These are phyloP conservation scores for Selaginella moellendorffii DNA, from an alignment of 75 land plant species.

Conservation along the genomic window DNA sequence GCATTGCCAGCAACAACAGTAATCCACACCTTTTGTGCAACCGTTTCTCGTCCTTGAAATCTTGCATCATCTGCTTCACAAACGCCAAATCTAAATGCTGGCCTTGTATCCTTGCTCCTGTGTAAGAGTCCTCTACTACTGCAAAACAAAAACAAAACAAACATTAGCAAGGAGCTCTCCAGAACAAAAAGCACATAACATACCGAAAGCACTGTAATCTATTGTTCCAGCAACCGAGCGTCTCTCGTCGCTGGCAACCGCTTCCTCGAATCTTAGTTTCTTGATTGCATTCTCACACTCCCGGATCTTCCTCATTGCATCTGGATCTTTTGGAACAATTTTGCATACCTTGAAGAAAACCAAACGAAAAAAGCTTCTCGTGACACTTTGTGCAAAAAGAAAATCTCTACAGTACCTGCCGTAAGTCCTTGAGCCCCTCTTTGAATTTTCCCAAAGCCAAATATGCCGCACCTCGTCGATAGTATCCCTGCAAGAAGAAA, in stretches of 20 bases:
- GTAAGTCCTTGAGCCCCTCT: conserved; percentile 89
- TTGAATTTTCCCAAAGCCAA: conserved; percentile 91
- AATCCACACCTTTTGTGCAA: conserved; percentile 59
- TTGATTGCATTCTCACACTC: conserved; percentile 93
- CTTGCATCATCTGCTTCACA: conserved; percentile 92
- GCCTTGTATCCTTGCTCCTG: conserved; percentile 87
- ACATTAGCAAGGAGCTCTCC: conserved; percentile 38
- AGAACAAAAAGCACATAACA: conserved; percentile 3
- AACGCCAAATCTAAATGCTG: conserved; percentile 68
- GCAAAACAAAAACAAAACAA: neutral
- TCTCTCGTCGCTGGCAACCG: conserved; percentile 36
- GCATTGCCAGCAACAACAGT: neutral
- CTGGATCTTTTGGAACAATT: conserved; percentile 89
- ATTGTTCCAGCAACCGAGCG: conserved; percentile 54
- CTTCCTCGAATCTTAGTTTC: conserved; percentile 77
- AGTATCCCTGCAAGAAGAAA: conserved; percentile 61
- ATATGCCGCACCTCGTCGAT: conserved; percentile 89
- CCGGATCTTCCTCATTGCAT: conserved; percentile 76
- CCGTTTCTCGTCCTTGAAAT: conserved; percentile 75
- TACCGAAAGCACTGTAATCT: conserved; percentile 70
- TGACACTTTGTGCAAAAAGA: neutral
- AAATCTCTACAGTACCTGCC: conserved; percentile 40
- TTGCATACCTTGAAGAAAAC: conserved; percentile 45
- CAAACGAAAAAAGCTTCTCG: neutral
- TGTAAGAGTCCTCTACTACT: conserved; percentile 27